These are phyloP conservation scores for Salix purpurea DNA, from an alignment of 345 rosid genomes.

Conservation along the genomic window DNA sequence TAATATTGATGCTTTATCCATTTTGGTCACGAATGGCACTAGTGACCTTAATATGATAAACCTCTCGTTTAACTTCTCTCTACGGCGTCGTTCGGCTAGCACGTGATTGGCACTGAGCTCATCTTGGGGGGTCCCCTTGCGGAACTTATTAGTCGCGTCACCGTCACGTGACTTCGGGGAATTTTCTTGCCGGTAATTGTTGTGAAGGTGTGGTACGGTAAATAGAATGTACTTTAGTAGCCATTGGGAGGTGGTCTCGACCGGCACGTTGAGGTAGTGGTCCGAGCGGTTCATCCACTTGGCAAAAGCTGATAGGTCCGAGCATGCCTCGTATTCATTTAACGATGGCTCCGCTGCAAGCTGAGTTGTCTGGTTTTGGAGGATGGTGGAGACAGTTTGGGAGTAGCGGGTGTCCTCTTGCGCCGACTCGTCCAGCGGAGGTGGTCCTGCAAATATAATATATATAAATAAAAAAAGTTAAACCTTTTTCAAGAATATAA, in stretches of 20 bases:
- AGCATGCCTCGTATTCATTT: slow-evolving; percentile 28
- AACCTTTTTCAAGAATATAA: too few species aligned
- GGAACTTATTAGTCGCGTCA: slow-evolving; percentile 30
- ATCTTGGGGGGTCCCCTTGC: slow-evolving; percentile 44
- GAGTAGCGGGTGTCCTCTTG: slow-evolving; percentile 80
- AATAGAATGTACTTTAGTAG: slow-evolving; percentile 77
- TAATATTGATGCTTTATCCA: slow-evolving; percentile 95
- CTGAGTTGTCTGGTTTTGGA: slow-evolving; percentile 49
- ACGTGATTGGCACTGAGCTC: slow-evolving; percentile 89
- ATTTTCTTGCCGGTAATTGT: slow-evolving; percentile 46
- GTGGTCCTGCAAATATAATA: slow-evolving; percentile 26
- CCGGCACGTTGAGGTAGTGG: slow-evolving; percentile 26
- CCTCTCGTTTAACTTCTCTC: slow-evolving; percentile 91
- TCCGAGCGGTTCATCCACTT: slow-evolving; percentile 53
- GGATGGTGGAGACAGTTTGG: slow-evolving; percentile 80
- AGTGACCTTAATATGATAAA: slow-evolving; percentile 72
- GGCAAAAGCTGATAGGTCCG: slow-evolving; percentile 62
- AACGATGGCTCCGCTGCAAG: slow-evolving; percentile 52
- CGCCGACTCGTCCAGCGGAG: slow-evolving; percentile 41
- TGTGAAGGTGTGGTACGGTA: slow-evolving; percentile 70
- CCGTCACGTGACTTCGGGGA: slow-evolving; percentile 52
- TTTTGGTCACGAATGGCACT: slow-evolving; percentile 91
- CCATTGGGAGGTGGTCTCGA: slow-evolving; percentile 62
- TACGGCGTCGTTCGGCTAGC: slow-evolving; percentile 86
- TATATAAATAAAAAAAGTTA: too few species aligned